A percentile compares a stretch with the other conserved stretches of the same genome.
Conservation (phyloP, 371 early-diverging fungal genomes). For the Synchytrium microbalum region DNA sequence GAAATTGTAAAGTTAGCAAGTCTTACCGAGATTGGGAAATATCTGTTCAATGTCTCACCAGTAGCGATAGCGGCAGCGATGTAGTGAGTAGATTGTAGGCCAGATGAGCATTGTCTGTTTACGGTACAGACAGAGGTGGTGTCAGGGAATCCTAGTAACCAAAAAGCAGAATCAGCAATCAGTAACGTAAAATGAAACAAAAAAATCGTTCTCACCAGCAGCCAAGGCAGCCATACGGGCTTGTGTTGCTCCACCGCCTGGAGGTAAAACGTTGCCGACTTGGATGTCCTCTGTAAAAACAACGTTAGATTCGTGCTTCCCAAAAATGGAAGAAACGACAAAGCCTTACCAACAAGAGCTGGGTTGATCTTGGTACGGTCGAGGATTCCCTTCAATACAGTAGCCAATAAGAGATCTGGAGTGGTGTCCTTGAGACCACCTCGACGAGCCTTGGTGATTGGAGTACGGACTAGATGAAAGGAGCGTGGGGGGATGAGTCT, state of each 20-base stretch:
- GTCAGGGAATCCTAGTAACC: conserved; percentile 53
- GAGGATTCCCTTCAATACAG: conserved; percentile 72
- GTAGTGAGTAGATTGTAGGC: conserved; percentile 71
- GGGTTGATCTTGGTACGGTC: conserved; percentile 82
- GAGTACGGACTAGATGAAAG: conserved; percentile 60
- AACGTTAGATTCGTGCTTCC: too few relatives aligned
- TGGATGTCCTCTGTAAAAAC: conserved; percentile 94
- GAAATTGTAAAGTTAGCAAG: conserved; percentile 56
- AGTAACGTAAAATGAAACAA: neutral
- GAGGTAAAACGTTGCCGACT: conserved; percentile 90
- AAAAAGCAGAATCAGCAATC: neutral
- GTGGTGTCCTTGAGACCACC: conserved; percentile 91
- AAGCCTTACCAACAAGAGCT: conserved; percentile 69
- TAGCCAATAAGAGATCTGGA: conserved; percentile 83
- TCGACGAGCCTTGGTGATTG: conserved; percentile 85
- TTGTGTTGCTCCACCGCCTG: conserved; percentile 89
- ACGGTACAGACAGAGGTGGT: conserved; percentile 66
- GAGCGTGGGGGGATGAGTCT: neutral
- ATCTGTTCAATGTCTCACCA: neutral
- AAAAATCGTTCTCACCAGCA: conserved; percentile 54
- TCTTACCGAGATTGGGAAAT: neutral
- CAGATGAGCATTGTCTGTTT: conserved; percentile 92
- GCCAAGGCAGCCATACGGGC: conserved; percentile 93
- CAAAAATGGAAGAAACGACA: too few relatives aligned
- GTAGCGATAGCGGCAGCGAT: conserved; percentile 8